These are phyloP conservation scores for Cardamine resedifolia DNA, from an alignment of 345 rosid species.

Conservation along the genomic window DNA sequence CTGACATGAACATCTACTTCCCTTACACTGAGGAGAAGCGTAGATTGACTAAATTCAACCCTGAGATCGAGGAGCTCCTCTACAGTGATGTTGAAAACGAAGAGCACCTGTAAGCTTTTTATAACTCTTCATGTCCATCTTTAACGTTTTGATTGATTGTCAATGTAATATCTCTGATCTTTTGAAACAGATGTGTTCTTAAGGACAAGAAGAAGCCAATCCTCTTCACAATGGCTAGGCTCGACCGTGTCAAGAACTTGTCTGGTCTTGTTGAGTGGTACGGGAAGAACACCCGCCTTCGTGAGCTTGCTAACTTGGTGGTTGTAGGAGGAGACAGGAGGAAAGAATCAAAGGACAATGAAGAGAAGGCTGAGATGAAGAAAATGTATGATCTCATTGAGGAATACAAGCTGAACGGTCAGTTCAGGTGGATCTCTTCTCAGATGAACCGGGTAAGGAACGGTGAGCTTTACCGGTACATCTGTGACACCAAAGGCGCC, in stretches of 20 bases:
- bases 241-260: conserved; percentile 90
- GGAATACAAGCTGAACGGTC: conserved; percentile 66
- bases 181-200: conserved; percentile 63
- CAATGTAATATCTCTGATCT: neutral
- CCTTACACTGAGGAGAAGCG: conserved; percentile 67
- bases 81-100: conserved; percentile 81
- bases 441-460: conserved; percentile 93
- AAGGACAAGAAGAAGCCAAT: conserved; percentile 85
- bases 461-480: conserved; percentile 92
- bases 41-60: conserved; percentile 68
- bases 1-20: conserved; percentile 91
- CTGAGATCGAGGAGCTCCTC: conserved; percentile 82
- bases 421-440: conserved; percentile 82
- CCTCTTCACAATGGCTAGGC: conserved; percentile 91
- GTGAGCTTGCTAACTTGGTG: conserved; percentile 77
- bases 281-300: conserved; percentile 66
- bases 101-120: conserved; percentile 68
- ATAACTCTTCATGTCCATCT: neutral
- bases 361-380: conserved; percentile 94
- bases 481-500: conserved; percentile 79
- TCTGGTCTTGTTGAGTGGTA: conserved; percentile 93
- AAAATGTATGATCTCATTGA: conserved; percentile 70
- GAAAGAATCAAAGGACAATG: conserved; percentile 84
- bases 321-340: conserved; percentile 93
- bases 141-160: neutral